Conservation (phyloP, 805 yeast genomes). For the Saccharomycopsis synnaedendra region DNA sequence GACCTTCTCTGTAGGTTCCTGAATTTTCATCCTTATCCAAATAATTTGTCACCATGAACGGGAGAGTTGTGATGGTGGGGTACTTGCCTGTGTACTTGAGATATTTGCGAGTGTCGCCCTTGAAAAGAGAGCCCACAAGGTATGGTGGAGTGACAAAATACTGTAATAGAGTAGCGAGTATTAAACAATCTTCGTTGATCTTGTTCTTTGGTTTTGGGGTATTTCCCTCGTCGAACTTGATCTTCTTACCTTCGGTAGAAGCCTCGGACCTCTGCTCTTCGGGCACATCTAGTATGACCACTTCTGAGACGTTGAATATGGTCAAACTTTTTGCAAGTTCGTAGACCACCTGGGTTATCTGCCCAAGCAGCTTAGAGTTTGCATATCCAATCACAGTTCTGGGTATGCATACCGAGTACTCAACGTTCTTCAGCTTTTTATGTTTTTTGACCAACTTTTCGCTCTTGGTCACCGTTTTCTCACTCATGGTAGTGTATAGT, state of each 20-base stretch:
- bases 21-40: constrained; percentile 25
- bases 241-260: constrained; percentile 14
- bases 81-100: constrained; percentile 54
- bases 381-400: constrained; percentile 44
- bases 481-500: background rate
- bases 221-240: constrained; percentile 7
- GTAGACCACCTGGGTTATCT: constrained; percentile 61
- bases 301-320: constrained; percentile 58
- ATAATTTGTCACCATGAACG: constrained; percentile 43
- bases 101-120: constrained; percentile 31
- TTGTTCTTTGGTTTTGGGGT: constrained; percentile 4
- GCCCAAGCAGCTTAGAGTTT: constrained; percentile 57
- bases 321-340: constrained; percentile 73
- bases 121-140: constrained; percentile 53
- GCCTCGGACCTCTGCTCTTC: constrained; percentile 13
- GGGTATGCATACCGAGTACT: constrained; percentile 62
- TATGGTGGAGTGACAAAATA: constrained; percentile 81
- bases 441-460: constrained; percentile 8
- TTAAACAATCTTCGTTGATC: constrained; percentile 17
- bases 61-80: constrained; percentile 64
- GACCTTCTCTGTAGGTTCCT: constrained; percentile 43
- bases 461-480: background rate
- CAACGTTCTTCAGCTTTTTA: constrained; percentile 18
- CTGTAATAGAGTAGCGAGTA: constrained; percentile 58
- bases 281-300: constrained; percentile 53